Percentiles rank a stretch among this genome's conserved stretches.
Conservation (phyloP, 2,329 filamentous ascomycete species). For the Fusarium lyarnte region DNA sequence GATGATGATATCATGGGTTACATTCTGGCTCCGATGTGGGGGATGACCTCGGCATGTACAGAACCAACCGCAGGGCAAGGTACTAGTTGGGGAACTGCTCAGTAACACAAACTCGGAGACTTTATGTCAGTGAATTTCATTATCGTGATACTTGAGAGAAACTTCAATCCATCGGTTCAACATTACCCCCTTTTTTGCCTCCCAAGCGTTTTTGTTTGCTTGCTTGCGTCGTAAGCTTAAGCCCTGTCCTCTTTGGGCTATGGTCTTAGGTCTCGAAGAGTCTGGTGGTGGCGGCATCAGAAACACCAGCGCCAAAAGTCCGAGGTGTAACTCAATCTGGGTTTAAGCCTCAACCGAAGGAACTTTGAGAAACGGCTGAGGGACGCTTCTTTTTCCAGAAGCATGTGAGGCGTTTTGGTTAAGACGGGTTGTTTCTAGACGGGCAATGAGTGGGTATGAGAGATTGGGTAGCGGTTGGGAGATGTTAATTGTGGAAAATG, state of each 20-base stretch:
- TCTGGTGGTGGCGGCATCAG: slow-evolving; percentile 28
- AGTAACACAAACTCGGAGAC: slow-evolving; percentile 7
- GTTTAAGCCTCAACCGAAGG: slow-evolving; percentile 1
- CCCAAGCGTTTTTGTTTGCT: background rate
- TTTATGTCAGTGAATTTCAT: background rate
- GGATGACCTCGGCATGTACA: slow-evolving; percentile 14
- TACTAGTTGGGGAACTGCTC: background rate
- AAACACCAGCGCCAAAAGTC: background rate
- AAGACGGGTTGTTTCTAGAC: background rate
- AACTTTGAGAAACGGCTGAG: background rate
- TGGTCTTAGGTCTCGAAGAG: slow-evolving; percentile 26
- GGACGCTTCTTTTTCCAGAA: slow-evolving; percentile 13
- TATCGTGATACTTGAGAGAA: background rate
- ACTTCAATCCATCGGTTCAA: background rate
- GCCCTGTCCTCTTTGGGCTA: slow-evolving; percentile 14
- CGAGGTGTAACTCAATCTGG: background rate
- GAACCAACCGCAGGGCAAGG: background rate
- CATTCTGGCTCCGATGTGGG: slow-evolving; percentile 18
- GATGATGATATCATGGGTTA: slow-evolving; percentile 44
- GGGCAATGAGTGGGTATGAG: background rate
- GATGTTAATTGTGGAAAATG: slow-evolving; percentile 16
- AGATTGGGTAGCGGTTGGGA: background rate
- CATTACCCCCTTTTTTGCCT: background rate
- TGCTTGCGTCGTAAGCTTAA: background rate
- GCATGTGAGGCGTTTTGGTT: background rate